Percentiles rank a stretch among this genome's conserved stretches.
Evolutionary conservation across 2,329 filamentous ascomycete genomes (phyloP).

Genomic region (Diplodia mutila): DNA sequence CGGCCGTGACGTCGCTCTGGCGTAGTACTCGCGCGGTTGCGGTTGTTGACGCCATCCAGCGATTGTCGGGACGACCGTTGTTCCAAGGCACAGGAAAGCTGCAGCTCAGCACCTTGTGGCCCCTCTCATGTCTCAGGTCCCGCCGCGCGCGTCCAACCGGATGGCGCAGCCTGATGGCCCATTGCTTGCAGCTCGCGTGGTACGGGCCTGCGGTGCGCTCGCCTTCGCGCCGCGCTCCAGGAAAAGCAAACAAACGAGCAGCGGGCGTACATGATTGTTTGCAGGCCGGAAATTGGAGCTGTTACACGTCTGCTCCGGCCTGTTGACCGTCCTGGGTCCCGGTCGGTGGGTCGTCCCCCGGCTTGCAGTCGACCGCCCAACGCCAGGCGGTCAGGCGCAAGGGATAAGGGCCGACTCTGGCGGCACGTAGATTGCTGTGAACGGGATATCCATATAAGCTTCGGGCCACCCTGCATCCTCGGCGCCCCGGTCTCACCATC

Average conservation of each 20-base stretch:
- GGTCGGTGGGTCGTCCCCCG: slow-evolving; percentile 17
- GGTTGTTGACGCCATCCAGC: slow-evolving; percentile 13
- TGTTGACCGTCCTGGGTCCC: slow-evolving; percentile 22
- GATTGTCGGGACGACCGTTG: slow-evolving; percentile 26
- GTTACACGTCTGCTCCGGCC: slow-evolving; percentile 2
- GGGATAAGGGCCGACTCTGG: slow-evolving; percentile 23
- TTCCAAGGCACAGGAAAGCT: slow-evolving; percentile 26
- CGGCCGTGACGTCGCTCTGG: slow-evolving; percentile 18
- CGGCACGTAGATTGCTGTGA: slow-evolving; percentile 23
- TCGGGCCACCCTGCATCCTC: slow-evolving; percentile 22
- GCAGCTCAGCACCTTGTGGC: slow-evolving; percentile 21
- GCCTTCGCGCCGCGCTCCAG: slow-evolving; percentile 12
- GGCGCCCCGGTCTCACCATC: slow-evolving; percentile 15
- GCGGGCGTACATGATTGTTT: slow-evolving; percentile 21
- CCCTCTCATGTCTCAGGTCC: slow-evolving; percentile 20
- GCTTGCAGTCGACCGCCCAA: not conserved
- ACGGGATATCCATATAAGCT: slow-evolving; percentile 22
- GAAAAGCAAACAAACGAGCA: slow-evolving; percentile 17
- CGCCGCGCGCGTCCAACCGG: slow-evolving; percentile 21
- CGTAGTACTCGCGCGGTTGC: slow-evolving; percentile 12
- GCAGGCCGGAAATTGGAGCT: slow-evolving; percentile 24
- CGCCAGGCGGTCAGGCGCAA: slow-evolving; percentile 17
- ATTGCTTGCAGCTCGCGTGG: slow-evolving; percentile 25
- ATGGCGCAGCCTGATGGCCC: not conserved
- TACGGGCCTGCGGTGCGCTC: slow-evolving; percentile 18